Conservation (phyloP, 1,284 basidiomycete genomes). For the Bondarzewia mesenterica region DNA sequence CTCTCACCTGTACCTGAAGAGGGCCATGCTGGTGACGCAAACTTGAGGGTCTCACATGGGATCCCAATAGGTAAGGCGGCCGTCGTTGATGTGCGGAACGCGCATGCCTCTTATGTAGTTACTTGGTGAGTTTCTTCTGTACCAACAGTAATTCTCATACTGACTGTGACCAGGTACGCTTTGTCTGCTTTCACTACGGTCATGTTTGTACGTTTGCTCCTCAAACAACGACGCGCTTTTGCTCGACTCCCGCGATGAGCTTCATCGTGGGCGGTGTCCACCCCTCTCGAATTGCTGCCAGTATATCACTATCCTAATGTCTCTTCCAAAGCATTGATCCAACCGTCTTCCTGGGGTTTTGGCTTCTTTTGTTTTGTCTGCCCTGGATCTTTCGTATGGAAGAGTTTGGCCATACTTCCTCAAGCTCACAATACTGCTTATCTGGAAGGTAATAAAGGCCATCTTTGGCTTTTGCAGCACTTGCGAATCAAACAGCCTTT, state of each 20-base stretch:
- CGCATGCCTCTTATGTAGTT: slow-evolving; percentile 91
- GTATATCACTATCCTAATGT: too few species aligned
- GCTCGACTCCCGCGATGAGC: slow-evolving; percentile 24
- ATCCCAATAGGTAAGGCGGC: slow-evolving; percentile 82
- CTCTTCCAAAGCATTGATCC: too few species aligned
- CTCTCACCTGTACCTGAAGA: slow-evolving; percentile 39
- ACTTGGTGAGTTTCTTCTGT: slow-evolving; percentile 65
- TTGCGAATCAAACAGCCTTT: too few species aligned
- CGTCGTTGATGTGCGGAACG: slow-evolving; percentile 86
- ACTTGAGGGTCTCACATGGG: slow-evolving; percentile 60
- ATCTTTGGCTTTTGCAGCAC: too few species aligned
- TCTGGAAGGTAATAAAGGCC: too few species aligned
- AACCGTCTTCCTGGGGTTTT: too few species aligned
- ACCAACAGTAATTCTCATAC: slow-evolving; percentile 1
- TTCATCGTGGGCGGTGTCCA: background rate
- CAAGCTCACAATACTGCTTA: too few species aligned
- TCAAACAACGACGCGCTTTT: slow-evolving; percentile 37
- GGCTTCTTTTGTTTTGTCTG: too few species aligned
- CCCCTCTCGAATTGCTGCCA: too few species aligned
- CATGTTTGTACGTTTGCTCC: slow-evolving; percentile 53
- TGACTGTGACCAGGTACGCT: slow-evolving; percentile 46
- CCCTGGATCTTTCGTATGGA: too few species aligned
- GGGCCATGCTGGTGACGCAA: slow-evolving; percentile 69
- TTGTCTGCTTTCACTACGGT: slow-evolving; percentile 59
- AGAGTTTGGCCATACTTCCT: too few species aligned